These are phyloP conservation scores for Penicillium ochrochloron DNA, from an alignment of 495 filamentous ascomycete species.

Conservation along the genomic window DNA sequence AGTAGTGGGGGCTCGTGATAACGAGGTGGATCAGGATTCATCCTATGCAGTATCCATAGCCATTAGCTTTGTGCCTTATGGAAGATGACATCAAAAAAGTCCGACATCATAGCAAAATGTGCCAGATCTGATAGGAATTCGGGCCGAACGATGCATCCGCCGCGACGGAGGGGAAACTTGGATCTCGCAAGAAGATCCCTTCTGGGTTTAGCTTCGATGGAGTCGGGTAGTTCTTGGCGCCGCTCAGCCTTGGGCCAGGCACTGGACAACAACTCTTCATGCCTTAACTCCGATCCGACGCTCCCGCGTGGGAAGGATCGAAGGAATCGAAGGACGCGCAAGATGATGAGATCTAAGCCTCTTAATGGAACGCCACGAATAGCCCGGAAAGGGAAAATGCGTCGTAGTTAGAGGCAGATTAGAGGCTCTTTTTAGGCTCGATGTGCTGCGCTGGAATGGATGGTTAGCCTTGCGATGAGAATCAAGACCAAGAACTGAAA, in stretches of 20 bases:
- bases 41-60: neutral
- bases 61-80: constrained; percentile 1
- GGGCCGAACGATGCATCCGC: constrained; percentile 22
- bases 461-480: neutral
- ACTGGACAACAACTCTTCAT: neutral
- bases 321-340: neutral
- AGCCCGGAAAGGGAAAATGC: neutral
- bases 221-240: constrained; percentile 9
- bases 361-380: neutral
- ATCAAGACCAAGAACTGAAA: neutral
- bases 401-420: neutral
- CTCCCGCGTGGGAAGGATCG: neutral
- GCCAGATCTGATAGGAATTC: constrained; percentile 24
- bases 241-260: neutral
- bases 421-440: neutral
- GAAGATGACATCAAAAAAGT: constrained; percentile 19
- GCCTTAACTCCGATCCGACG: constrained; percentile 17
- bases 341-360: neutral
- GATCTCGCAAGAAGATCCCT: constrained; percentile 36
- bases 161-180: neutral
- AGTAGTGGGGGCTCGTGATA: constrained; percentile 12
- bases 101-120: constrained; percentile 11
- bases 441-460: neutral
- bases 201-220: constrained; percentile 30
- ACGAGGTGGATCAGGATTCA: neutral